phyloP scores from a whole-genome alignment of 139 green algal genomes.

The Yamagishiella unicocca region DNA sequence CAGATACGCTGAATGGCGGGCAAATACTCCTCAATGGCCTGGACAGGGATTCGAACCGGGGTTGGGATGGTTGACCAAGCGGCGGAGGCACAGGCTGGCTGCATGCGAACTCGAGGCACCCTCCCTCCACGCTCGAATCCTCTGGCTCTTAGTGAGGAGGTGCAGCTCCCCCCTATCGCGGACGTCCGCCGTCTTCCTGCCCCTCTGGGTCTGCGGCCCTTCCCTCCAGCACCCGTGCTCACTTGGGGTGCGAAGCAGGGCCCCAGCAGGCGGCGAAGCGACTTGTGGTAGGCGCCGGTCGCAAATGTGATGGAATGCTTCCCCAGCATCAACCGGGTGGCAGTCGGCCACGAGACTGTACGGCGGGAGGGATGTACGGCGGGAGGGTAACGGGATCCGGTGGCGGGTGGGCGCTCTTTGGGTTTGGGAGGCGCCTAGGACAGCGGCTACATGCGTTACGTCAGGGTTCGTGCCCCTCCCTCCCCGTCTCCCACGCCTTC shows the following conservation, averaged over 20 bases:
- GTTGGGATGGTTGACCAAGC: background rate
- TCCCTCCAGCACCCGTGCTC: background rate
- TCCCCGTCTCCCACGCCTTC: no score
- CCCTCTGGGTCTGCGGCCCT: background rate
- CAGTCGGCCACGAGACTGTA: background rate
- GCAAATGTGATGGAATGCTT: background rate
- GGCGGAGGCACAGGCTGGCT: background rate
- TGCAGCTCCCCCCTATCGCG: background rate
- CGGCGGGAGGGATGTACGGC: background rate
- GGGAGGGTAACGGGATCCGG: background rate
- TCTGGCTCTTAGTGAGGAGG: no score
- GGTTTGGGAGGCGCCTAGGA: background rate
- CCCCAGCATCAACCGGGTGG: background rate
- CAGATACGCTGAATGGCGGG: constrained; percentile 12
- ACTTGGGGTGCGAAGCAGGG: constrained; percentile 22
- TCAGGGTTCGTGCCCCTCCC: no score
- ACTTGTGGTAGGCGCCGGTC: background rate
- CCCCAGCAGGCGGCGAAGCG: constrained; percentile 4
- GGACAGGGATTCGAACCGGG: background rate
- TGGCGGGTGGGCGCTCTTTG: background rate
- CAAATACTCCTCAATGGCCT: constrained; percentile 20
- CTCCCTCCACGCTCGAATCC: background rate
- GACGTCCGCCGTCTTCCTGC: background rate
- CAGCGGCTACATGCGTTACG: background rate
- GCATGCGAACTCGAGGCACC: background rate